Conservation (phyloP, 371 early-diverging fungal genomes). For the Choanephora cucurbitarum region DNA sequence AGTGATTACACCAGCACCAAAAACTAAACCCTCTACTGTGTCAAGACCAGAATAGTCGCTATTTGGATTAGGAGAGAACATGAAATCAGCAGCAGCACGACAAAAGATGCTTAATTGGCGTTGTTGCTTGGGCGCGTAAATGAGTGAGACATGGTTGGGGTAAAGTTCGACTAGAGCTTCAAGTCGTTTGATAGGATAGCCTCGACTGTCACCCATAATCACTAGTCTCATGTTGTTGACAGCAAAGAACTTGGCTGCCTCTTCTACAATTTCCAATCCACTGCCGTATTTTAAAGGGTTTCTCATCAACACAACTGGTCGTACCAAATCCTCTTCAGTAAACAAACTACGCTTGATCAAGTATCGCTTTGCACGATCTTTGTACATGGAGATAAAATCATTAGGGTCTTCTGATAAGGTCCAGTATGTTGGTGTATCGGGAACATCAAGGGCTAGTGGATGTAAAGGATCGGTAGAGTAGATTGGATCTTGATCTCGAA, state of each 20-base stretch:
- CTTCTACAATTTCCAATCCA: constrained; percentile 51
- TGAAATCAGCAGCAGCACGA: constrained; percentile 67
- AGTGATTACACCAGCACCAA: constrained; percentile 62
- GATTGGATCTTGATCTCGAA: constrained; percentile 21
- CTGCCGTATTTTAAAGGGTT: constrained; percentile 52
- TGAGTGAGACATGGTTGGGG: constrained; percentile 52
- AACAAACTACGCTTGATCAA: constrained; percentile 50
- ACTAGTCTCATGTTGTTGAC: constrained; percentile 54
- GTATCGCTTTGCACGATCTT: constrained; percentile 55
- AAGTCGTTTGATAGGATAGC: constrained; percentile 52
- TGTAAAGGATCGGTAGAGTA: constrained; percentile 14
- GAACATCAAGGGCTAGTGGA: constrained; percentile 14
- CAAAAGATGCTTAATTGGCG: constrained; percentile 54
- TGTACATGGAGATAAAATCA: constrained; percentile 45
- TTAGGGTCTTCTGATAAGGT: constrained; percentile 28
- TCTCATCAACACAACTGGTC: constrained; percentile 57
- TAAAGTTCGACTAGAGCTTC: constrained; percentile 39
- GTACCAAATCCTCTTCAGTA: constrained; percentile 44
- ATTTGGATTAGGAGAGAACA: constrained; percentile 55
- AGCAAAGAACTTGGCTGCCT: constrained; percentile 45
- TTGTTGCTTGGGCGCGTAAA: constrained; percentile 50
- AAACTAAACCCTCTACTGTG: constrained; percentile 61
- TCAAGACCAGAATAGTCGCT: constrained; percentile 52
- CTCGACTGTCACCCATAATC: constrained; percentile 58
- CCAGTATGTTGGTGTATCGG: constrained; percentile 29